Evolutionary conservation across 2,329 filamentous ascomycete genomes (phyloP).

Genomic region (Aureobasidium namibiae): DNA sequence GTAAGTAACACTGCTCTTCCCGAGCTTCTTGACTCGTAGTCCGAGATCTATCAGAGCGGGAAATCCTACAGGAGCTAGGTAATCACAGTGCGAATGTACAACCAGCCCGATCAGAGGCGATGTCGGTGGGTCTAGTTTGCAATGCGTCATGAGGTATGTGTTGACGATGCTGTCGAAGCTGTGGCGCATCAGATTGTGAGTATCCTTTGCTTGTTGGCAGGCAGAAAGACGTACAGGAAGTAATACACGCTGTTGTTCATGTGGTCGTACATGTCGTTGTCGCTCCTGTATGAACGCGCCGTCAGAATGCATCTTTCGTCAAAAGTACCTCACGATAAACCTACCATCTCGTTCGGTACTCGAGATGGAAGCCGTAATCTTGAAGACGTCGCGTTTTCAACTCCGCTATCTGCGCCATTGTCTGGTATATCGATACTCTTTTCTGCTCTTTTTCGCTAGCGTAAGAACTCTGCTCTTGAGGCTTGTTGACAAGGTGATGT

Average conservation of each 20-base stretch:
- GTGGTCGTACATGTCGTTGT: slow-evolving; percentile 93
- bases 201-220: too few species aligned
- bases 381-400: slow-evolving; percentile 54
- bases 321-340: too few species aligned
- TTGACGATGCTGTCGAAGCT: slow-evolving; percentile 88
- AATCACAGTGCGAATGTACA: slow-evolving; percentile 78
- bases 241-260: slow-evolving; percentile 88
- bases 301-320: slow-evolving; percentile 11
- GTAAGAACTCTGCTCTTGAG: background rate
- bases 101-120: slow-evolving; percentile 73
- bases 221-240: slow-evolving; percentile 47
- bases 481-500: slow-evolving; percentile 3
- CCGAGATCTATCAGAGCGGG: slow-evolving; percentile 75
- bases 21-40: slow-evolving; percentile 73
- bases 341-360: slow-evolving; percentile 85
- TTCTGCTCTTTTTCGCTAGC: background rate
- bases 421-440: background rate
- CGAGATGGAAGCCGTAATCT: slow-evolving; percentile 71
- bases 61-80: slow-evolving; percentile 72
- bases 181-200: slow-evolving; percentile 12
- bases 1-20: slow-evolving; percentile 80
- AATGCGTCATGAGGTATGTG: slow-evolving; percentile 73
- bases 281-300: slow-evolving; percentile 50
- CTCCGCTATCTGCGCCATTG: slow-evolving; percentile 13
- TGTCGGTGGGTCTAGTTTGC: slow-evolving; percentile 61